phyloP scores from a whole-genome alignment of 495 filamentous ascomycete genomes.

The Bacidia gigantensis region DNA sequence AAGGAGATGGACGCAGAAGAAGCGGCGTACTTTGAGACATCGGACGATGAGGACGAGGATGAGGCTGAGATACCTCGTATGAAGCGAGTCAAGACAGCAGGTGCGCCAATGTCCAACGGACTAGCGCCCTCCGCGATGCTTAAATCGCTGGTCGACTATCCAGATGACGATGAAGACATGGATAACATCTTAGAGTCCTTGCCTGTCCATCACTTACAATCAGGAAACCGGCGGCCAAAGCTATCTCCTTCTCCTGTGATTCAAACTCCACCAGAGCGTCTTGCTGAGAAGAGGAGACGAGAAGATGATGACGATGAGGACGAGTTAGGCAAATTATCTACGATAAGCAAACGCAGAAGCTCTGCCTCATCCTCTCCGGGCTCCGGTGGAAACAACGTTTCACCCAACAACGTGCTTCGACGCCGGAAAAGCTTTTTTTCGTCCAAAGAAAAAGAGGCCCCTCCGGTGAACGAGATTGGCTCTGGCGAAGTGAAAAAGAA shows the following conservation, averaged over 20 bases:
- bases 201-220: slow-evolving; percentile 18
- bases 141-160: slow-evolving; percentile 81
- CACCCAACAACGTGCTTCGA: slow-evolving; percentile 18
- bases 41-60: slow-evolving; percentile 78
- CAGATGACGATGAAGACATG: slow-evolving; percentile 68
- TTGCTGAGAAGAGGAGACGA: slow-evolving; percentile 83
- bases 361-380: slow-evolving; percentile 24
- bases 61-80: slow-evolving; percentile 20
- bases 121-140: slow-evolving; percentile 35
- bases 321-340: slow-evolving; percentile 58
- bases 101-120: slow-evolving; percentile 16
- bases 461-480: background rate
- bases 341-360: slow-evolving; percentile 50
- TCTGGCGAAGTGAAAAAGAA: slow-evolving; percentile 18
- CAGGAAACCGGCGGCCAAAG: slow-evolving; percentile 17
- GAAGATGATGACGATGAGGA: slow-evolving; percentile 77
- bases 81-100: slow-evolving; percentile 11
- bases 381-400: slow-evolving; percentile 12
- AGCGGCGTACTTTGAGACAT: slow-evolving; percentile 89
- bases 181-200: slow-evolving; percentile 28
- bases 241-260: slow-evolving; percentile 23
- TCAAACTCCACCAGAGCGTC: slow-evolving; percentile 51
- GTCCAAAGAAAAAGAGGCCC: slow-evolving; percentile 7
- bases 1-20: slow-evolving; percentile 78
- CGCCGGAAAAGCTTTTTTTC: slow-evolving; percentile 28